Evolutionary conservation across 345 rosid species (phyloP).

Genomic region (Excoecaria cochinchinensis): DNA sequence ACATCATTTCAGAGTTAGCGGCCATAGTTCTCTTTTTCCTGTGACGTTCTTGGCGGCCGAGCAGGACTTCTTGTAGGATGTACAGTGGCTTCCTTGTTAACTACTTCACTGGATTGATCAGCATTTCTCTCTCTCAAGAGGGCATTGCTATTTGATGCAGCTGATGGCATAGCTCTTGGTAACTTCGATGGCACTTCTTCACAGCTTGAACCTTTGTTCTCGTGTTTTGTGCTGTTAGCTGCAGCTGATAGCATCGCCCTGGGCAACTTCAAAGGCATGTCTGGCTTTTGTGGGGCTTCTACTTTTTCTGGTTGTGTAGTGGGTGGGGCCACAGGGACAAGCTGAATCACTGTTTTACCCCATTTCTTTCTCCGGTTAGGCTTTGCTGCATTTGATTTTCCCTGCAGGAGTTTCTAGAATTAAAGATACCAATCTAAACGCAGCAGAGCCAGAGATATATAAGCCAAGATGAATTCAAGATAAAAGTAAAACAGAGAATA

Average conservation of each 20-base stretch:
- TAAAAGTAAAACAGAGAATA: too few relatives aligned
- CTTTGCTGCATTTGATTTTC: constrained; percentile 60
- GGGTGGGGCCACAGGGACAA: constrained; percentile 62
- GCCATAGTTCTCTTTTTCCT: constrained; percentile 72
- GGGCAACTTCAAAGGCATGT: constrained; percentile 50
- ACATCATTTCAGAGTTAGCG: constrained; percentile 7
- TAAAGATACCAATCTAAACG: background rate
- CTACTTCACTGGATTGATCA: constrained; percentile 43
- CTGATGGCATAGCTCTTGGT: constrained; percentile 77
- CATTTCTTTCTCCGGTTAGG: constrained; percentile 77
- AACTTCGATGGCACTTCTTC: constrained; percentile 54
- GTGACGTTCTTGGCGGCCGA: constrained; percentile 46
- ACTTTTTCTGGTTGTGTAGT: constrained; percentile 40
- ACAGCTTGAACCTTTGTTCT: constrained; percentile 5
- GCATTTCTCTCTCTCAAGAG: constrained; percentile 78
- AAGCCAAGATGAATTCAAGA: too few relatives aligned
- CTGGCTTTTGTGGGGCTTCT: constrained; percentile 18
- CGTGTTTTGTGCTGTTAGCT: constrained; percentile 25
- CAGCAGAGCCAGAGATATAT: background rate
- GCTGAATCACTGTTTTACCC: constrained; percentile 65
- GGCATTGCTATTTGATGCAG: constrained; percentile 54
- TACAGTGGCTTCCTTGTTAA: constrained; percentile 39
- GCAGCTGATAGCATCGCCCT: constrained; percentile 71
- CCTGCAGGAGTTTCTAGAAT: constrained; percentile 38
- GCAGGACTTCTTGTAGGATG: too few relatives aligned